Evolutionary conservation across 768 basidiomycete genomes (phyloP).

Genomic region (Glaciozyma martinii): DNA sequence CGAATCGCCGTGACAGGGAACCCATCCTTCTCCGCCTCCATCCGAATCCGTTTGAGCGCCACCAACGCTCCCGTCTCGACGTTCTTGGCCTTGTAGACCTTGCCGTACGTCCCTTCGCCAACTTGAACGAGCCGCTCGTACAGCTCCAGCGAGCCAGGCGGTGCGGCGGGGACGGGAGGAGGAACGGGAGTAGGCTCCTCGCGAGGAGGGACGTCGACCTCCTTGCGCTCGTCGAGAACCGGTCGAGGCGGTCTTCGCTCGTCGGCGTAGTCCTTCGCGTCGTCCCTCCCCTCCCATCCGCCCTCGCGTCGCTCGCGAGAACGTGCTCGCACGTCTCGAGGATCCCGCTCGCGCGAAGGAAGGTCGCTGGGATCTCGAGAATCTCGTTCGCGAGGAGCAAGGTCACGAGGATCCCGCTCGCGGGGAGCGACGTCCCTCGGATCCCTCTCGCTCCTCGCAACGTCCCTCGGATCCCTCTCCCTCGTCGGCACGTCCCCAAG

Average conservation of each 20-base stretch:
- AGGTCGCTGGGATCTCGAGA: too few relatives aligned
- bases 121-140: conserved; percentile 88
- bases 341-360: too few relatives aligned
- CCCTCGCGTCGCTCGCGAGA: neutral
- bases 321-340: neutral
- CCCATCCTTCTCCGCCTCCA: conserved; percentile 95
- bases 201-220: neutral
- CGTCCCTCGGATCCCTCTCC: neutral
- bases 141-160: conserved; percentile 37
- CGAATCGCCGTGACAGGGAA: conserved; percentile 99
- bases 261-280: neutral
- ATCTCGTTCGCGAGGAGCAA: too few relatives aligned
- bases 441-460: neutral
- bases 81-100: conserved; percentile 92
- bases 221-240: neutral
- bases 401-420: neutral
- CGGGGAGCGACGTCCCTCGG: neutral
- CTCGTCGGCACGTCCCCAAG: too few relatives aligned
- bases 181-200: neutral
- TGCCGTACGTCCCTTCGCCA: conserved; percentile 96
- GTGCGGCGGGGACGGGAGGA: neutral
- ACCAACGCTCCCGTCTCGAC: conserved; percentile 65
- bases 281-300: too few relatives aligned
- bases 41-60: conserved; percentile 89
- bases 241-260: neutral